phyloP scores from a whole-genome alignment of 1,284 basidiomycete species.

The Boletellus dicymbophilus region DNA sequence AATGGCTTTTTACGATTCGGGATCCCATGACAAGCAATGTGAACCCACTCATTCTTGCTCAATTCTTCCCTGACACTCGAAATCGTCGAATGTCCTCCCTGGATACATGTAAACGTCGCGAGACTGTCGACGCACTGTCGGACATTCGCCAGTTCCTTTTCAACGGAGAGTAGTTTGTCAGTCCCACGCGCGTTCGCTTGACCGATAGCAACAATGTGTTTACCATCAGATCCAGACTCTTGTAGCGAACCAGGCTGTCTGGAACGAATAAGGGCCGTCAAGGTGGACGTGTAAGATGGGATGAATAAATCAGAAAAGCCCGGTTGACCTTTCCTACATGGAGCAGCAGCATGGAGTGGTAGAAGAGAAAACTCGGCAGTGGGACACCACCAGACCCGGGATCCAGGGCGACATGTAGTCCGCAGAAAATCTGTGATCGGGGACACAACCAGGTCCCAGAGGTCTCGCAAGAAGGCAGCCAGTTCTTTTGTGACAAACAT shows the following conservation, averaged over 20 bases:
- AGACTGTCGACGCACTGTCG: not conserved
- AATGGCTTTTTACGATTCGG: not conserved
- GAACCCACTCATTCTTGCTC: no score
- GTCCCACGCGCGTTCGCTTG: not conserved
- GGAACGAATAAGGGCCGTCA: not conserved
- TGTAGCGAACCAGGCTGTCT: not conserved
- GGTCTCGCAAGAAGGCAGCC: conserved; percentile 13
- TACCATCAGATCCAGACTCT: not conserved
- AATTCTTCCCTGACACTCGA: not conserved
- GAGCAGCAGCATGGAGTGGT: no score
- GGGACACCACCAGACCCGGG: no score
- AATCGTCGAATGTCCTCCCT: not conserved
- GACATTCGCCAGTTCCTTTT: not conserved
- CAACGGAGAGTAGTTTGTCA: not conserved
- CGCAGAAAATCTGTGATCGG: not conserved
- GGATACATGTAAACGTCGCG: not conserved
- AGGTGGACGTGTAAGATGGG: not conserved
- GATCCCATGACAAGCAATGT: not conserved
- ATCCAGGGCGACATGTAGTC: not conserved
- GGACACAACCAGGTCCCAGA: conserved; percentile 20
- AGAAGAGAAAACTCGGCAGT: no score
- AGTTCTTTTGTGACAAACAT: not conserved
- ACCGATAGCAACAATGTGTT: not conserved
- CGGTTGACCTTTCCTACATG: not conserved
- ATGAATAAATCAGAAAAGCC: not conserved